A percentile compares a stretch with the other conserved stretches of the same genome.
phyloP scores from a whole-genome alignment of 176 grass and related monocot species.

The Sorghum bicolor region Sorghum_bicolor_NCBIv3 NC_012871.2:65507001-65507500 shows the following conservation, averaged over 20 bases:
- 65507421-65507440: slow-evolving; percentile 71
- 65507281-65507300: slow-evolving; percentile 64
- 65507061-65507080: too few species aligned
- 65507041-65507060: too few species aligned
- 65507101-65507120: neutral
- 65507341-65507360: slow-evolving; percentile 52
- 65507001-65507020: too few species aligned
- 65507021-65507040: too few species aligned
- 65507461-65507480: slow-evolving; percentile 61
- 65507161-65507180: slow-evolving; percentile 77
- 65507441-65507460: slow-evolving; percentile 65
- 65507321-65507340: slow-evolving; percentile 38
- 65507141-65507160: slow-evolving; percentile 49
- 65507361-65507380: slow-evolving; percentile 60
- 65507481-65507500: slow-evolving; percentile 50
- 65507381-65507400: slow-evolving; percentile 75
- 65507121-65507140: neutral
- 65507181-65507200: slow-evolving; percentile 75
- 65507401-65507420: slow-evolving; percentile 58
- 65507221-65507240: slow-evolving; percentile 63
- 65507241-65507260: slow-evolving; percentile 66
- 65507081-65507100: neutral
- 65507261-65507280: slow-evolving; percentile 64
- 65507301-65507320: slow-evolving; percentile 78
- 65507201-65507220: slow-evolving; percentile 73